phyloP scores from a whole-genome alignment of 495 filamentous ascomycete species.

The Xylaria flabelliformis region DNA sequence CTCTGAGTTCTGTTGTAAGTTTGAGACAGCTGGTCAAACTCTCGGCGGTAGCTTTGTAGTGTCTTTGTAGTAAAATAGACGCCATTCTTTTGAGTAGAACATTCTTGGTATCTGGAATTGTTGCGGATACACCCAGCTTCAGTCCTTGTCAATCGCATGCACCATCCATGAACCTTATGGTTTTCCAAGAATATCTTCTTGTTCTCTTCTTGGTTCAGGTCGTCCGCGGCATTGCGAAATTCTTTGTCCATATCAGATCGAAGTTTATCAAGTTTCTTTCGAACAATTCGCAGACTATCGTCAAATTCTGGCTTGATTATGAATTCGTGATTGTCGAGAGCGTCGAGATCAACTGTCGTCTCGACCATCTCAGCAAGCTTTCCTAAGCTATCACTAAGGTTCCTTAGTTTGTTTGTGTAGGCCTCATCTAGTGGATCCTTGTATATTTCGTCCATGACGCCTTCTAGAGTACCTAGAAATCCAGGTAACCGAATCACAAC shows the following conservation, averaged over 20 bases:
- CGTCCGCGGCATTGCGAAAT: constrained; percentile 74
- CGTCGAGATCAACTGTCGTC: constrained; percentile 95
- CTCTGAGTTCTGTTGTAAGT: constrained; percentile 96
- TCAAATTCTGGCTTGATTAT: constrained; percentile 99
- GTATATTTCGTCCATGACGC: constrained; percentile 94
- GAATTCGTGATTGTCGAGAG: constrained; percentile 95
- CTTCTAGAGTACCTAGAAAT: constrained; percentile 86
- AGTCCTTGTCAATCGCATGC: constrained; percentile 89
- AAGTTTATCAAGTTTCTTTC: constrained; percentile 87
- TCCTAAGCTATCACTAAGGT: constrained; percentile 77
- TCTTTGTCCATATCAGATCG: constrained; percentile 84
- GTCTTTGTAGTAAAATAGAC: constrained; percentile 94
- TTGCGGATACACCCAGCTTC: constrained; percentile 94
- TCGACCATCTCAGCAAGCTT: constrained; percentile 98
- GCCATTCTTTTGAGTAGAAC: constrained; percentile 98
- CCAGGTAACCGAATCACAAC: constrained; percentile 90
- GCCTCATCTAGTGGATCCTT: constrained; percentile 84
- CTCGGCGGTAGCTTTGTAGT: constrained; percentile 83
- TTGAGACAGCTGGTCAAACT: constrained; percentile 91
- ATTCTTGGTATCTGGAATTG: constrained; percentile 88
- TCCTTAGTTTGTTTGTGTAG: constrained; percentile 82
- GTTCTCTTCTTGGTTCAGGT: constrained; percentile 91
- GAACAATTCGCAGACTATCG: constrained; percentile 83
- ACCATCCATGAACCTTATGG: constrained; percentile 94
- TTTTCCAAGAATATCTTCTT: constrained; percentile 99